Conservation (phyloP, 1,284 basidiomycete genomes). For the Golubevia sp. region DNA sequence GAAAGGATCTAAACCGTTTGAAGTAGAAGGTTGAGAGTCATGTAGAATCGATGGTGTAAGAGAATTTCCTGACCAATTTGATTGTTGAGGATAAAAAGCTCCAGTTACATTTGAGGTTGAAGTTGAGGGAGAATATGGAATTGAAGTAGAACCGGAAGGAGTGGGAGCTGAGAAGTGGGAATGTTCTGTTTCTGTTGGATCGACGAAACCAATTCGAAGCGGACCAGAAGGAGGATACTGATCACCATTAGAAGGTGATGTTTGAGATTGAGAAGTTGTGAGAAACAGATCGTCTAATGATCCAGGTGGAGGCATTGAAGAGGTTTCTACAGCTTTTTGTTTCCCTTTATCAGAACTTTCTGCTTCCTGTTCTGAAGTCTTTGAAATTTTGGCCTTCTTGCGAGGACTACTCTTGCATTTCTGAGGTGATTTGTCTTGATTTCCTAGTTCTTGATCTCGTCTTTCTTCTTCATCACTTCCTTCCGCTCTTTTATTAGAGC, state of each 20-base stretch:
- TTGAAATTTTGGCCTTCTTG: slow-evolving; percentile 9
- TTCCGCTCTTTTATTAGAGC: slow-evolving; percentile 27
- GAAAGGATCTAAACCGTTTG: not conserved
- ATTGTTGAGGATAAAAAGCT: slow-evolving; percentile 6
- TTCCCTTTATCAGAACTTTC: not conserved
- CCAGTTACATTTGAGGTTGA: slow-evolving; percentile 19
- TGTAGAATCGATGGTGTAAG: not conserved
- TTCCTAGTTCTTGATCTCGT: too few species aligned
- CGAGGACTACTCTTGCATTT: too few species aligned
- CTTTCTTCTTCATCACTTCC: slow-evolving; percentile 18
- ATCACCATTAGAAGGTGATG: too few species aligned
- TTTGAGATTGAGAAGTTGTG: too few species aligned
- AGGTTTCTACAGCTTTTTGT: not conserved
- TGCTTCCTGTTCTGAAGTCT: slow-evolving; percentile 8
- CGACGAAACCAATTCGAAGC: too few species aligned
- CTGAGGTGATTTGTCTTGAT: too few species aligned
- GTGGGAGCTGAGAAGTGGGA: too few species aligned
- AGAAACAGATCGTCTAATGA: too few species aligned
- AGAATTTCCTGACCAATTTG: not conserved
- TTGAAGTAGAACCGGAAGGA: too few species aligned
- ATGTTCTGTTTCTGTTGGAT: too few species aligned
- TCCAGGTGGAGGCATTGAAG: slow-evolving; percentile 14
- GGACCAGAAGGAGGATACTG: too few species aligned
- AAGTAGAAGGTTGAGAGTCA: not conserved
- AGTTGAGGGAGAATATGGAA: slow-evolving; percentile 7